These are phyloP conservation scores for Russula abietina DNA, from an alignment of 768 basidiomycete genomes.

Conservation along the genomic window DNA sequence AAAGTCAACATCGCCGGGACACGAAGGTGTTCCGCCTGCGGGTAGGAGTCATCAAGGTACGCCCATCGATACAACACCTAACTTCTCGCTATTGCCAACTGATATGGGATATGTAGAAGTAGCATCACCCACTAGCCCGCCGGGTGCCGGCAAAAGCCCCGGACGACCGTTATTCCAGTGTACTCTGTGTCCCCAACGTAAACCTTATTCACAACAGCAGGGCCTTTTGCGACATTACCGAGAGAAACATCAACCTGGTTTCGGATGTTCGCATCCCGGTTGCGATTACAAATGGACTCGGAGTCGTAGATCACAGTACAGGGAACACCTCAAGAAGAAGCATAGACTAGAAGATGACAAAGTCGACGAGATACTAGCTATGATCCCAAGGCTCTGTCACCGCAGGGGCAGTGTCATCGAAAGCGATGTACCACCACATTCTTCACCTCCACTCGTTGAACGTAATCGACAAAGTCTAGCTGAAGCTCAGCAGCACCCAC, in stretches of 20 bases:
- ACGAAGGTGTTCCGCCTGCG: not conserved
- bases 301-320: not conserved
- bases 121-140: no score
- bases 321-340: not conserved
- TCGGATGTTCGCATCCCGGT: not conserved
- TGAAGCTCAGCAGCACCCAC: no score
- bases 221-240: not conserved
- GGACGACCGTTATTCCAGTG: no score
- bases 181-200: no score
- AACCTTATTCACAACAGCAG: not conserved
- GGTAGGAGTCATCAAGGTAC: no score
- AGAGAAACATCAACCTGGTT: not conserved
- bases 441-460: no score
- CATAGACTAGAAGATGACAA: not conserved
- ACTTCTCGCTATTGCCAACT: no score
- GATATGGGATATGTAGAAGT: no score
- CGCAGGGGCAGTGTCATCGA: no score
- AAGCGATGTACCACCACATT: not conserved
- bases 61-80: no score
- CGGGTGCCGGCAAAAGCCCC: no score
- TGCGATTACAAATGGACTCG: conserved; percentile 1
- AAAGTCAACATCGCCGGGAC: not conserved
- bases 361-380: not conserved
- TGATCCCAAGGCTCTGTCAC: not conserved
- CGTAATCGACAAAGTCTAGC: no score